A percentile compares a stretch with the other conserved stretches of the same genome.
phyloP scores from a whole-genome alignment of 768 basidiomycete species.

The Calocybe cyanea region DNA sequence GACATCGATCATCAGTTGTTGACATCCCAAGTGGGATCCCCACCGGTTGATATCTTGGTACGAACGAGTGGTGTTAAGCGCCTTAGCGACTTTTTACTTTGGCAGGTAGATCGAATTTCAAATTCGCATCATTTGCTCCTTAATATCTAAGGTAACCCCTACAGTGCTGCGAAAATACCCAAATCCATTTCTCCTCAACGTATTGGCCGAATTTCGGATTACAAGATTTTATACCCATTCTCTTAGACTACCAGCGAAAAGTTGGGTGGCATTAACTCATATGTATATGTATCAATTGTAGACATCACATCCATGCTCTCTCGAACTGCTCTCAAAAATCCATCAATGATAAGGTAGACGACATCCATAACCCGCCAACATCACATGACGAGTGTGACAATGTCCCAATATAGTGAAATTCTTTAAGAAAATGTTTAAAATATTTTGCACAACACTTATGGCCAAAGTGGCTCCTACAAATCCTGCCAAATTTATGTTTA shows the following conservation, averaged over 20 bases:
- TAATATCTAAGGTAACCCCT: conserved; percentile 5
- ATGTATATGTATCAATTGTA: too few species aligned
- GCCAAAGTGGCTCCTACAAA: too few species aligned
- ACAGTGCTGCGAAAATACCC: conserved; percentile 79
- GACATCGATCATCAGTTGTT: conserved; percentile 66
- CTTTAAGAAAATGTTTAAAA: too few species aligned
- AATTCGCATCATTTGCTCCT: neutral
- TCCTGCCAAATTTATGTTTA: too few species aligned
- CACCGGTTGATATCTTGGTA: conserved; percentile 85
- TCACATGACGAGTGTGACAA: too few species aligned
- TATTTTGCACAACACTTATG: too few species aligned
- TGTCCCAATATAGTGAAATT: too few species aligned
- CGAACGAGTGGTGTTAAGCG: conserved; percentile 90
- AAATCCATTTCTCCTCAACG: conserved; percentile 77
- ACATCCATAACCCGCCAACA: too few species aligned
- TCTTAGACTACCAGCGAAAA: conserved; percentile 85
- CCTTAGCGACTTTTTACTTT: conserved; percentile 86
- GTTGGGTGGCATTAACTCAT: conserved; percentile 37
- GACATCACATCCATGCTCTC: too few species aligned
- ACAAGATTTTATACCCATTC: conserved; percentile 79
- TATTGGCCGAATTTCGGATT: conserved; percentile 96
- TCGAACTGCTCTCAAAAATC: too few species aligned
- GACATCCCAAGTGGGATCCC: conserved; percentile 61
- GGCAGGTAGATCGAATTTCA: conserved; percentile 69
- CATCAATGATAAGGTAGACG: too few species aligned